phyloP scores from a whole-genome alignment of 2,329 filamentous ascomycete genomes.

The Cryphonectria parasitica region DNA sequence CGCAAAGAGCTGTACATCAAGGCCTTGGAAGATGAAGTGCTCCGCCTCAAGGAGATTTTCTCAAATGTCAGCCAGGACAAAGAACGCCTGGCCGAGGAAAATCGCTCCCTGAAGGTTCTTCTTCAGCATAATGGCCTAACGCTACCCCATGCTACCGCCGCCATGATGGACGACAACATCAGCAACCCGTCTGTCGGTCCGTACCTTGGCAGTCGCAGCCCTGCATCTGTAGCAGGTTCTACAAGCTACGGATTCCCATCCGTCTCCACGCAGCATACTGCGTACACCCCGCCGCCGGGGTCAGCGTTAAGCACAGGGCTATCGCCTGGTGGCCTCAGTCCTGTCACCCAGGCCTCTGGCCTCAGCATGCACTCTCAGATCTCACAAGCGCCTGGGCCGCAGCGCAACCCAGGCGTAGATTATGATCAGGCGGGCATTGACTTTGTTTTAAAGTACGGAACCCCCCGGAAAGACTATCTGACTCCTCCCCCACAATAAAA shows the following conservation, averaged over 20 bases:
- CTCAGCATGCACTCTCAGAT: conserved; percentile 39
- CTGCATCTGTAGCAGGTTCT: conserved; percentile 52
- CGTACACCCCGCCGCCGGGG: conserved; percentile 51
- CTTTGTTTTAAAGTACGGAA: conserved; percentile 86
- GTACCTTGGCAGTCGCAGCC: conserved; percentile 18
- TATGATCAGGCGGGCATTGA: conserved; percentile 86
- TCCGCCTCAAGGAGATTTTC: conserved; percentile 85
- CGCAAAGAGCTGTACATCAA: conserved; percentile 97
- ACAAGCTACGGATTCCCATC: conserved; percentile 59
- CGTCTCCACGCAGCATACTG: conserved; percentile 42
- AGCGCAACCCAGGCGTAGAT: conserved; percentile 56
- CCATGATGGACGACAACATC: conserved; percentile 46
- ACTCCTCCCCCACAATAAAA: conserved; percentile 12
- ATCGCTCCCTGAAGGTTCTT: conserved; percentile 68
- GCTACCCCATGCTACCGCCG: conserved; percentile 34
- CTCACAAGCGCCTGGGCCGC: conserved; percentile 33
- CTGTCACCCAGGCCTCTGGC: conserved; percentile 35
- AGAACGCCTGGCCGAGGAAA: conserved; percentile 76
- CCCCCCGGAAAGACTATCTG: conserved; percentile 38
- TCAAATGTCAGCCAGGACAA: conserved; percentile 75
- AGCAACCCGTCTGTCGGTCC: conserved; percentile 50
- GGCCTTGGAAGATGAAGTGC: conserved; percentile 86
- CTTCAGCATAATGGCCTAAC: conserved; percentile 57
- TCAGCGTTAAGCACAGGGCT: conserved; percentile 30
- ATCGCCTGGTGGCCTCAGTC: conserved; percentile 25